A percentile compares a stretch with the other conserved stretches of the same genome.
Evolutionary conservation across 768 basidiomycete species (phyloP).

Genomic region (Phlegmacium glaucopus): DNA sequence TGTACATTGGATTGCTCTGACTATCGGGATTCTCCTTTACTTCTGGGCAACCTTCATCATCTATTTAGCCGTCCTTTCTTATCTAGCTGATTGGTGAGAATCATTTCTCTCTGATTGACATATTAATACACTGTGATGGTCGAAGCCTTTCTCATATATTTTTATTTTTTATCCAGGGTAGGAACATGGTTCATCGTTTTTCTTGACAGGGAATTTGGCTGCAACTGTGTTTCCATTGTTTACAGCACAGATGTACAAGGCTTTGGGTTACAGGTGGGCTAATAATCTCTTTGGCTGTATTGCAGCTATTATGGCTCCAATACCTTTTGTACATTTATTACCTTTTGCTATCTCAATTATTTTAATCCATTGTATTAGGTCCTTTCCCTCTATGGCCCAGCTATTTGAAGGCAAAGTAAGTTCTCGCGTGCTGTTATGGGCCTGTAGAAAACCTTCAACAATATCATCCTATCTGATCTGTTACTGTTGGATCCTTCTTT

Average conservation of each 20-base stretch:
- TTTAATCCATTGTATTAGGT: slow-evolving; percentile 23
- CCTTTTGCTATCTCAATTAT: not conserved
- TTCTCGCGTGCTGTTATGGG: slow-evolving; percentile 39
- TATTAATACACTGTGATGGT: slow-evolving; percentile 23
- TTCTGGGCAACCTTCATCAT: slow-evolving; percentile 50
- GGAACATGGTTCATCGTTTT: not conserved
- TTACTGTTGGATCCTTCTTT: no score
- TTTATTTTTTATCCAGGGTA: not conserved
- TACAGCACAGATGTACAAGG: slow-evolving; percentile 53
- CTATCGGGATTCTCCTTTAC: slow-evolving; percentile 51
- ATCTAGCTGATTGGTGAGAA: slow-evolving; percentile 58
- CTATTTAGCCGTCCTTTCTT: slow-evolving; percentile 57
- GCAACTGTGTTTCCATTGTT: slow-evolving; percentile 61
- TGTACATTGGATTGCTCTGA: slow-evolving; percentile 60
- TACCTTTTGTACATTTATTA: slow-evolving; percentile 47
- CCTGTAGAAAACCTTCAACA: slow-evolving; percentile 4
- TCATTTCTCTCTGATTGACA: slow-evolving; percentile 11
- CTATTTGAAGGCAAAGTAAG: slow-evolving; percentile 36
- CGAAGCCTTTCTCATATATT: slow-evolving; percentile 56
- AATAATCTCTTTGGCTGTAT: slow-evolving; percentile 54
- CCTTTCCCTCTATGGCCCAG: slow-evolving; percentile 40
- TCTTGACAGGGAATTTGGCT: slow-evolving; percentile 41
- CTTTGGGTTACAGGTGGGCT: slow-evolving; percentile 57
- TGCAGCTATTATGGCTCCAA: slow-evolving; percentile 49
- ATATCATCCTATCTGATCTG: no score